These are phyloP conservation scores for Lentinula detonsa DNA, from an alignment of 768 basidiomycete genomes.

Conservation along the genomic window DNA sequence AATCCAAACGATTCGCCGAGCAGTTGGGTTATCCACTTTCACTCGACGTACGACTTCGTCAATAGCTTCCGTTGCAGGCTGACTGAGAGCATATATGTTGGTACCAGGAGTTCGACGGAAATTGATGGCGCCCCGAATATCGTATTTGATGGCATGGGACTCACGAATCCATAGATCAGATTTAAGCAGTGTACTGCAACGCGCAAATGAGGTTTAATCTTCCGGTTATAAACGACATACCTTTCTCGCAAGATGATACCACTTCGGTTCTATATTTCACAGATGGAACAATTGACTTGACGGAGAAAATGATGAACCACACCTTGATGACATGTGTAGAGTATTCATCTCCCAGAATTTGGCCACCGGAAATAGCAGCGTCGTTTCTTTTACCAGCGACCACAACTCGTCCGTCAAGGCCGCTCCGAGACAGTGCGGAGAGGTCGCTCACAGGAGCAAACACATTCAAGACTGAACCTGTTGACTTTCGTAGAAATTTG, in stretches of 20 bases:
- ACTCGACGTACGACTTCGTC: constrained; percentile 69
- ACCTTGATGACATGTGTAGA: constrained; percentile 91
- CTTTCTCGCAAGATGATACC: constrained; percentile 92
- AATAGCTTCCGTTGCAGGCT: constrained; percentile 86
- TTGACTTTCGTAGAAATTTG: constrained; percentile 74
- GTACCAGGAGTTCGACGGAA: constrained; percentile 81
- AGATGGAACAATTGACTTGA: neutral
- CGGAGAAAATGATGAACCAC: constrained; percentile 9
- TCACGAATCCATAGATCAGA: constrained; percentile 88
- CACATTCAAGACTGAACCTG: constrained; percentile 78
- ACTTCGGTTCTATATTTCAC: constrained; percentile 60
- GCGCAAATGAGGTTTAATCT: neutral
- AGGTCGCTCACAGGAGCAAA: constrained; percentile 91
- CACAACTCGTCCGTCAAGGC: constrained; percentile 48
- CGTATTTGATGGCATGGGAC: constrained; percentile 56
- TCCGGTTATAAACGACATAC: constrained; percentile 30
- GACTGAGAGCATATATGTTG: constrained; percentile 87
- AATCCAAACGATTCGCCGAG: constrained; percentile 77
- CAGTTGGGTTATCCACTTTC: constrained; percentile 50
- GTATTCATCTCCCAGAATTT: constrained; percentile 91
- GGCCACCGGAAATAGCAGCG: constrained; percentile 71
- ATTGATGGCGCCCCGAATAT: constrained; percentile 90
- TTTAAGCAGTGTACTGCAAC: constrained; percentile 72
- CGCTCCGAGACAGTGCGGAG: constrained; percentile 69
- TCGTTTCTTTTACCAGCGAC: constrained; percentile 69